A percentile compares a stretch with the other conserved stretches of the same genome.
Conservation (phyloP, 495 filamentous ascomycete genomes). For the Parathielavia appendiculata region DNA sequence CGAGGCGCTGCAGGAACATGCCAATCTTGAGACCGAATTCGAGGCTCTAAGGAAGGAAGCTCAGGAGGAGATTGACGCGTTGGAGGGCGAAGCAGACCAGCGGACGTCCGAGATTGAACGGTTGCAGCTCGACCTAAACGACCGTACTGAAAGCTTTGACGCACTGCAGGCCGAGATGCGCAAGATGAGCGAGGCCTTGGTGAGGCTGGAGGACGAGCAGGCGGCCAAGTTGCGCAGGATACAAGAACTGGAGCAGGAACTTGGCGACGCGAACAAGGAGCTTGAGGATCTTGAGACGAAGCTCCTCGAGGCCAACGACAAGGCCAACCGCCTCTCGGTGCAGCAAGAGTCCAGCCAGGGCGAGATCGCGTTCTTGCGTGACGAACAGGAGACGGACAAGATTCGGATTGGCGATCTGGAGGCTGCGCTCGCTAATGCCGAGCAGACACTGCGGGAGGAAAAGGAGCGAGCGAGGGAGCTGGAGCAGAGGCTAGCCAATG, state of each 20-base stretch:
- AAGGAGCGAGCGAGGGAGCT: constrained; percentile 73
- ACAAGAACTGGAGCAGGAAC: constrained; percentile 67
- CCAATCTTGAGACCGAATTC: constrained; percentile 75
- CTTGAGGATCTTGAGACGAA: constrained; percentile 70
- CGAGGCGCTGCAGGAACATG: constrained; percentile 69
- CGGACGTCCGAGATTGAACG: constrained; percentile 66
- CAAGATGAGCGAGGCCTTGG: constrained; percentile 75
- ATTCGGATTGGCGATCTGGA: constrained; percentile 95
- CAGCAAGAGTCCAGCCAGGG: constrained; percentile 88
- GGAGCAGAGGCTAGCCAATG: constrained; percentile 68
- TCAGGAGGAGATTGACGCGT: constrained; percentile 73
- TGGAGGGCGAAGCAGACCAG: constrained; percentile 73
- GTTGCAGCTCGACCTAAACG: constrained; percentile 61
- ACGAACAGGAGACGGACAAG: constrained; percentile 97
- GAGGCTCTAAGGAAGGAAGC: constrained; percentile 74
- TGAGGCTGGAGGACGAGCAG: constrained; percentile 82
- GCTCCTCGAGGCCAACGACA: constrained; percentile 73
- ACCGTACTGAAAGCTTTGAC: constrained; percentile 75
- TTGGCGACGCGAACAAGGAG: constrained; percentile 69
- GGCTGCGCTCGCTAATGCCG: constrained; percentile 66
- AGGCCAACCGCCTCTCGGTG: constrained; percentile 77
- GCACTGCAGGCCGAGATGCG: constrained; percentile 87
- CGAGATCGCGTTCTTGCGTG: constrained; percentile 90
- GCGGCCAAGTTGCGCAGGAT: constrained; percentile 57
- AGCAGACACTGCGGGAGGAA: constrained; percentile 70